Evolutionary conservation across 805 yeast species (phyloP), one percentile per base, ranked within the genome.

Genomic region (Torulaspora delbrueckii): DNA sequence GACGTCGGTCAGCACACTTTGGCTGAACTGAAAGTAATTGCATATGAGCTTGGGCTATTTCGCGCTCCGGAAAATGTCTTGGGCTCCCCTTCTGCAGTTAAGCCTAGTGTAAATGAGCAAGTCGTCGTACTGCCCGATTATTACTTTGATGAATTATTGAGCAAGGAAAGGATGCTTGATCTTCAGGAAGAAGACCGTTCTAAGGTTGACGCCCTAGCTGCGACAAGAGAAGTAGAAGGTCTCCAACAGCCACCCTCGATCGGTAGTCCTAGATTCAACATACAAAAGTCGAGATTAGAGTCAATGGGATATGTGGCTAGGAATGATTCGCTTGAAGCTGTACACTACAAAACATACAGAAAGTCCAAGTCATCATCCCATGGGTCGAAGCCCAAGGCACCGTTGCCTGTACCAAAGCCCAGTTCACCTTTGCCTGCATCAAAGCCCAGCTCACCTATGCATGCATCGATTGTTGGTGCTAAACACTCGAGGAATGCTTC

Each of bases 61-160:
- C 40, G 45, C 16, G 24, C 28, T 9, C 45, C 45, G 6, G 16
- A 27, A 35, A 35, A 30, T 10, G 23, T 28, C 12, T 22, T 28
- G n/a, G 25, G 9, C 13, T 26, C 32, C 18, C 12, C 23, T 26
- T 8, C 8, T 4, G 28, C 8, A 12, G 16, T 10, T 8, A 28
- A n/a, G n/a, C 41, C 26, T 23, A 19, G 8, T 12, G 30, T 9
- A 62, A 16, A 72, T 9, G 63, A 69, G 3, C 76, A 77, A 50
- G 81, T 82, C 27, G 82, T 81, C 47, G 80, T 82, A 8, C 59
- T 84, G 27, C 89, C 91, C 5, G 68, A 74, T 5, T 72, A 81
- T 1, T 83, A 83, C 59, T 84, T 81, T 63, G 75, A 76, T 51
- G 78, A 77, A 58, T 64, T 84, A 50, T 59, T 76, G 24, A 72